Evolutionary conservation across 2,329 filamentous ascomycete genomes (phyloP), one percentile per base, ranked within the genome.

Genomic region (Microdochium bolleyi): DNA sequence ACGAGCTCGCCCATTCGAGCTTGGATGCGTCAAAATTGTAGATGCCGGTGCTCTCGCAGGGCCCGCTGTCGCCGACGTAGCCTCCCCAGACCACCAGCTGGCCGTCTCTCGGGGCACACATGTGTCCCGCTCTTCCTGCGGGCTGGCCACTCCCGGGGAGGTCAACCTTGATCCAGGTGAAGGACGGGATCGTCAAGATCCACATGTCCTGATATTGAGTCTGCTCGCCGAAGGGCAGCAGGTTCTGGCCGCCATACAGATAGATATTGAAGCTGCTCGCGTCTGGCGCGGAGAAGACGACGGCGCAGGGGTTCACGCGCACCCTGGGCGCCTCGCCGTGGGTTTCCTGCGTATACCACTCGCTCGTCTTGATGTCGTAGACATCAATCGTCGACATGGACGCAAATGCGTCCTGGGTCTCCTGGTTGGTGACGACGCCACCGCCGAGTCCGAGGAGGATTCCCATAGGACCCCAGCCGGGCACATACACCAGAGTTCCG

Each of bases 261-360:
- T 91, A 89, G 48, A 92, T 77, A 62, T 91, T 87, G 63, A 89
- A 88, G 25, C 83, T 87, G 19, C 83, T 86, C 9, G 86, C 87
- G 61, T 89, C 86, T 7, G 85, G 79, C 11, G 85, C 84, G 16
- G 83, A 82, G 44, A 82, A 85, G 19, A 87, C 79, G 0, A 85
- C 83, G 11, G 85, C 83, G 61, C 86, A 89, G 0, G 85, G 84
- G 61, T 89, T 88, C 22, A 89, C 86, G 21, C 87, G 78, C 51
- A 86, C 82, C 0, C 77, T 71, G 0, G 86, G 85, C 3, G 75
- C 77, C 2, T 73, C 68, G 2, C 87, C 87, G 1, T 77, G 79
- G 0, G 87, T 89, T 22, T 82, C 72, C 68, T 91, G 87, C 61
- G 87, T 85, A 63, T 87, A 89, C 87, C 87, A 90, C 5, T 75